These are phyloP conservation scores for Neonectria coccinea DNA, from an alignment of 2,329 filamentous ascomycete genomes.

Conservation along the genomic window DNA sequence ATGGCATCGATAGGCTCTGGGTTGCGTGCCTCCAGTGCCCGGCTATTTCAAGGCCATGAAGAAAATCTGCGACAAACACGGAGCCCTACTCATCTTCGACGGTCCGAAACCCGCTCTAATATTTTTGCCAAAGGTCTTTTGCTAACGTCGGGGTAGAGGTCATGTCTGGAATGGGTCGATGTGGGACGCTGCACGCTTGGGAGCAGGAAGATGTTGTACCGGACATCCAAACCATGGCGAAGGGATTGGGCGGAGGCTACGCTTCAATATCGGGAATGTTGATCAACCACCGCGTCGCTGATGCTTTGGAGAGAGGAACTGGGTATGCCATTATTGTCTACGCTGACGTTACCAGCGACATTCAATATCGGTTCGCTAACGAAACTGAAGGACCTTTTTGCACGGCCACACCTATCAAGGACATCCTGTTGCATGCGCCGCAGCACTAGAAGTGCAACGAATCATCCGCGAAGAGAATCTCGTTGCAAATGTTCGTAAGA, in stretches of 20 bases:
- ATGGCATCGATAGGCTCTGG: conserved; percentile 45
- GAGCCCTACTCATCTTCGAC: conserved; percentile 67
- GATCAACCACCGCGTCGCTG: conserved; percentile 23
- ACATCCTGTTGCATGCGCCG: conserved; percentile 44
- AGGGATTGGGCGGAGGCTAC: conserved; percentile 65
- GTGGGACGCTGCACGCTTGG: conserved; percentile 72
- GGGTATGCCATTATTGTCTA: neutral
- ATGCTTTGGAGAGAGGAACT: conserved; percentile 14
- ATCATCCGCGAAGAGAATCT: conserved; percentile 40
- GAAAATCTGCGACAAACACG: conserved; percentile 65
- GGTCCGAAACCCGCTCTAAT: conserved; percentile 32
- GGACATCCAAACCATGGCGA: conserved; percentile 75
- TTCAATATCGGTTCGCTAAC: neutral
- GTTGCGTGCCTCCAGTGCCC: conserved; percentile 7
- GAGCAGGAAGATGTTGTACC: conserved; percentile 68
- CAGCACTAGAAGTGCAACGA: conserved; percentile 46
- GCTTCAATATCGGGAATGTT: conserved; percentile 35
- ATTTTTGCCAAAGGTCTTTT: too few species aligned
- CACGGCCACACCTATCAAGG: conserved; percentile 38
- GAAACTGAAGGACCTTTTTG: conserved; percentile 16
- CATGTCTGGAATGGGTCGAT: conserved; percentile 76
- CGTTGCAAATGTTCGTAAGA: conserved; percentile 33
- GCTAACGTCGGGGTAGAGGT: conserved; percentile 54
- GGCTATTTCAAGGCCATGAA: conserved; percentile 56
- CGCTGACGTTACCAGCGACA: neutral